Conservation (phyloP, 345 rosid species). For the Rhodamnia rubescens region DNA sequence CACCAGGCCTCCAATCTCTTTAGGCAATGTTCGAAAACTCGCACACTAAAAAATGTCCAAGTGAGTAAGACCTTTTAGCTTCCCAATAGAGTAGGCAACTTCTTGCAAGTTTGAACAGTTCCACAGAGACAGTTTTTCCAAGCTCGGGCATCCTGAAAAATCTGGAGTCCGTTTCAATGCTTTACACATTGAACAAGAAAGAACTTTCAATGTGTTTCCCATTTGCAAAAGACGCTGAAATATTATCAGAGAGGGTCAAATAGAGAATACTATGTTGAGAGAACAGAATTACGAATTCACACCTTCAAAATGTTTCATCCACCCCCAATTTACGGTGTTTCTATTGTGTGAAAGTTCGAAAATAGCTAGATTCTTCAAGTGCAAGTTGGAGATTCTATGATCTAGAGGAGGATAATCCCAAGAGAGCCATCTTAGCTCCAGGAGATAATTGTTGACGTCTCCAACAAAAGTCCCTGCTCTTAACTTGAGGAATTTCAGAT, state of each 20-base stretch:
- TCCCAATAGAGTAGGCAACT: background rate
- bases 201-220: background rate
- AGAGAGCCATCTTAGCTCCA: background rate
- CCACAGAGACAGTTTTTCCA: too few relatives aligned
- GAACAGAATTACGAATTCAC: background rate
- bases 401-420: background rate
- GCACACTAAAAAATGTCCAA: background rate
- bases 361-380: background rate
- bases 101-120: too few relatives aligned
- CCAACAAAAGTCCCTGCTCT: background rate
- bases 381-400: background rate
- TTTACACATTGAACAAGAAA: background rate
- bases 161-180: background rate
- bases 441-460: background rate
- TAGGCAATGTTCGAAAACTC: background rate
- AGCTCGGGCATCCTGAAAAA: too few relatives aligned
- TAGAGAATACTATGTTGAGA: accelerated
- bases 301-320: background rate
- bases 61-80: background rate
- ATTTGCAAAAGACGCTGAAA: background rate
- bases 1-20: background rate
- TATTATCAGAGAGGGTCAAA: background rate
- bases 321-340: background rate
- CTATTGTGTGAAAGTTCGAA: background rate
- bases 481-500: background rate